These are phyloP conservation scores for Neodidymelliopsis sp. DNA, from an alignment of 2,329 filamentous ascomycete species.

Conservation along the genomic window DNA sequence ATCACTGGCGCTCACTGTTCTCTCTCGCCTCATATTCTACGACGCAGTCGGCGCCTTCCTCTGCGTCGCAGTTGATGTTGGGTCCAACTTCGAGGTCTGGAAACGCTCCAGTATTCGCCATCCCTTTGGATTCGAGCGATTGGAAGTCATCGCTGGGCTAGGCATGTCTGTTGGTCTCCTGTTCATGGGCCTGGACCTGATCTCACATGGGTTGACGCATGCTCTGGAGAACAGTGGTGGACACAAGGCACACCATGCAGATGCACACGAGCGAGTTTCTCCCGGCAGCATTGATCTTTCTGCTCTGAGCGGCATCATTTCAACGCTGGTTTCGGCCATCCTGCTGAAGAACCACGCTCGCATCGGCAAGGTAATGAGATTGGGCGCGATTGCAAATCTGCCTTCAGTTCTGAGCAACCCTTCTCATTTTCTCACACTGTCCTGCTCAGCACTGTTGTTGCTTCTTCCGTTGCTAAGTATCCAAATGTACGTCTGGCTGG, in stretches of 20 bases:
- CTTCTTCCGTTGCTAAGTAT: slow-evolving; percentile 83
- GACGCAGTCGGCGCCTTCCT: slow-evolving; percentile 91
- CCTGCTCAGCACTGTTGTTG: slow-evolving; percentile 81
- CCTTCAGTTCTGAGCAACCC: slow-evolving; percentile 92
- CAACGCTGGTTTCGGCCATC: slow-evolving; percentile 86
- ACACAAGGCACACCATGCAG: slow-evolving; percentile 76
- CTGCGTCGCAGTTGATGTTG: slow-evolving; percentile 89
- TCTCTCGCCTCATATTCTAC: slow-evolving; percentile 94
- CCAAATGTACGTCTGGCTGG: slow-evolving; percentile 82
- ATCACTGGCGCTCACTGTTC: slow-evolving; percentile 86
- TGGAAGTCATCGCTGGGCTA: slow-evolving; percentile 93
- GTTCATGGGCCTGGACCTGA: slow-evolving; percentile 96
- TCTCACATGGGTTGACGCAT: slow-evolving; percentile 93
- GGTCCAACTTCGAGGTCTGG: slow-evolving; percentile 98
- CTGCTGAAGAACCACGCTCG: slow-evolving; percentile 88
- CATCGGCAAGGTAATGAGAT: slow-evolving; percentile 89
- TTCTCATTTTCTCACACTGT: slow-evolving; percentile 91
- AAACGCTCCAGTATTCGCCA: slow-evolving; percentile 89
- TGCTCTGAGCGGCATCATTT: slow-evolving; percentile 79
- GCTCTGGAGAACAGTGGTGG: slow-evolving; percentile 77
- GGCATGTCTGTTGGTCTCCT: slow-evolving; percentile 94
- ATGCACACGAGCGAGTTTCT: slow-evolving; percentile 70
- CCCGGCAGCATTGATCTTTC: slow-evolving; percentile 82
- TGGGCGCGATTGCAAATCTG: slow-evolving; percentile 80
- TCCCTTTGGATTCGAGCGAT: slow-evolving; percentile 89